Percentiles rank a stretch among this genome's conserved stretches.
Conservation (phyloP, 2,329 filamentous ascomycete genomes). For the Cryphonectria carpinicola region DNA sequence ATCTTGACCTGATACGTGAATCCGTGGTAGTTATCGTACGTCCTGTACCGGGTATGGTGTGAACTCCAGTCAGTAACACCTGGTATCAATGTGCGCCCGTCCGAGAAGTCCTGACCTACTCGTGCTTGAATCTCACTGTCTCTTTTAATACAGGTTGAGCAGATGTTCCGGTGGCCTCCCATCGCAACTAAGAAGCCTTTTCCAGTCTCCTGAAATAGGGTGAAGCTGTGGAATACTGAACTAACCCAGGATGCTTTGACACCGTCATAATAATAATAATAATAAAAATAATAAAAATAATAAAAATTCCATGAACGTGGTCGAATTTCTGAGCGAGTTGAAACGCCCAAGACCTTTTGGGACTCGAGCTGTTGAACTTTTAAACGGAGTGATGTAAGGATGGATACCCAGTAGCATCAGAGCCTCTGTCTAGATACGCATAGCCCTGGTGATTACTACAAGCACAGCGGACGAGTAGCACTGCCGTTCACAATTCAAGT, state of each 20-base stretch:
- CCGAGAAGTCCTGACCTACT: background rate
- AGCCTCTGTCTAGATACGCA: background rate
- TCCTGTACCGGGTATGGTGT: too few relatives aligned
- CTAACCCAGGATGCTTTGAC: background rate
- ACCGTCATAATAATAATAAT: background rate
- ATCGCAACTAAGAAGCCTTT: background rate
- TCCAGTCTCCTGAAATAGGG: background rate
- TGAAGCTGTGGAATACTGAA: background rate
- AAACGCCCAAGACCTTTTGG: background rate
- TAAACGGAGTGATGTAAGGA: background rate
- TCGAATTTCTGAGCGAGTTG: background rate
- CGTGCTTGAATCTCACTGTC: background rate
- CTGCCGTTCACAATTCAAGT: background rate
- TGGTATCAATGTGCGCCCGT: background rate
- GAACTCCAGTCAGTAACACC: too few relatives aligned
- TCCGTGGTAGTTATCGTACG: background rate
- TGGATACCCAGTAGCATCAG: background rate
- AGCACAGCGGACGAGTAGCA: background rate
- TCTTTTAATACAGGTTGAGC: background rate
- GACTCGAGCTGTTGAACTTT: background rate
- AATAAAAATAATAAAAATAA: background rate
- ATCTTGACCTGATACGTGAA: too few relatives aligned
- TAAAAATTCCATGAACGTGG: background rate
- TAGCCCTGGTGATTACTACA: background rate
- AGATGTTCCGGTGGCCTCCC: background rate